phyloP scores from a whole-genome alignment of 176 grass and related monocot genomes.

The Cenchrus fungigraminus region DNA sequence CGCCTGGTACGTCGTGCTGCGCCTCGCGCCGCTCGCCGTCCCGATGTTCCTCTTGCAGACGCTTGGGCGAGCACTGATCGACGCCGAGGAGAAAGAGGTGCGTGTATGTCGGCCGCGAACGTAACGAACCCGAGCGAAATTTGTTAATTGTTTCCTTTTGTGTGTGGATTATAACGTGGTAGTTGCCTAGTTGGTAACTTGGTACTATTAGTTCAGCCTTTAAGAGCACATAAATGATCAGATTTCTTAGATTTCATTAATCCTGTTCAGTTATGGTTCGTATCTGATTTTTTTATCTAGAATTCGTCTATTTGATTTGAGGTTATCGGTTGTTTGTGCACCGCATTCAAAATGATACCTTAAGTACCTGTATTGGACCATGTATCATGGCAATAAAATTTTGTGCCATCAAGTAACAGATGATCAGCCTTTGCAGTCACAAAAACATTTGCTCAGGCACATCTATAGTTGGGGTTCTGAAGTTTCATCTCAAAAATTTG shows the following conservation, averaged over 20 bases:
- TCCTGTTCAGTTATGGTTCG: background rate
- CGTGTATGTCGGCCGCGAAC: too few species aligned
- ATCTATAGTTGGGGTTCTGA: too few species aligned
- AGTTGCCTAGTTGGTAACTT: too few species aligned
- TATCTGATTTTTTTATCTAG: background rate
- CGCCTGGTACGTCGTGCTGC: background rate
- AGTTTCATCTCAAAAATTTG: background rate
- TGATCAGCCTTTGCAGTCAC: too few species aligned
- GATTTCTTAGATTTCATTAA: background rate
- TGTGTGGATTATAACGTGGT: background rate
- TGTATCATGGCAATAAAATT: background rate
- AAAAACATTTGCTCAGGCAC: too few species aligned
- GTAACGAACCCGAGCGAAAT: background rate
- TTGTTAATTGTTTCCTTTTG: background rate
- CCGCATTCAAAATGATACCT: background rate
- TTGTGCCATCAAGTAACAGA: background rate
- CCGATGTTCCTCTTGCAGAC: background rate
- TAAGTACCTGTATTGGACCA: background rate
- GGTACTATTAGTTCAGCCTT: background rate
- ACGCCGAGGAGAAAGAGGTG: background rate
- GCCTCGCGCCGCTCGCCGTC: background rate
- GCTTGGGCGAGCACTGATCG: background rate
- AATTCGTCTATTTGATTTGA: background rate
- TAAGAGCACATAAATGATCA: background rate
- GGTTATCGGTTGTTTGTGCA: background rate